A percentile compares a stretch with the other conserved stretches of the same genome.
Conservation (phyloP, 1,139 yeast species). For the Suhomyces choctaworum region DNA sequence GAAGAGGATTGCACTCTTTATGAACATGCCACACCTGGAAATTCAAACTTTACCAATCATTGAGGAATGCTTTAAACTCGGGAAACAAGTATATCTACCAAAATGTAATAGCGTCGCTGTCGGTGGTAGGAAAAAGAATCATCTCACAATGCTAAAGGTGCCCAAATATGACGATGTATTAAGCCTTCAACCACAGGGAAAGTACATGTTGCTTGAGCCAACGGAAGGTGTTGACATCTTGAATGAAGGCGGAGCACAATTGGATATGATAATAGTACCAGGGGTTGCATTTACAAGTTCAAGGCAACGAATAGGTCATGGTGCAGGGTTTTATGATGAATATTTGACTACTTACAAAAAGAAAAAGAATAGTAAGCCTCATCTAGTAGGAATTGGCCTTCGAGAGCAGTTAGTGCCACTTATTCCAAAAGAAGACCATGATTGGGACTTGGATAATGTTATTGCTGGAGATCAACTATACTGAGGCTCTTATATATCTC, state of each 20-base stretch:
- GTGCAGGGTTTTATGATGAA: conserved; percentile 90
- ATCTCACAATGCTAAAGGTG: conserved; percentile 60
- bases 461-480: conserved; percentile 37
- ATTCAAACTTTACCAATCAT: conserved; percentile 56
- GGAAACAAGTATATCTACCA: conserved; percentile 53
- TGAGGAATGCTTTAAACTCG: conserved; percentile 44
- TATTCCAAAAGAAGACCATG: conserved; percentile 72
- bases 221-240: conserved; percentile 36
- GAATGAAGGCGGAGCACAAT: conserved; percentile 32
- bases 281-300: conserved; percentile 72
- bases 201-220: conserved; percentile 72
- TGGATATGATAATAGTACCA: conserved; percentile 79
- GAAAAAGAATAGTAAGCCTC: conserved; percentile 36
- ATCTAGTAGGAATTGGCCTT: conserved; percentile 68
- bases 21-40: conserved; percentile 69
- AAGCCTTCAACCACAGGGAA: conserved; percentile 63
- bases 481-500: too few species aligned
- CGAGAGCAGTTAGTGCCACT: conserved; percentile 60
- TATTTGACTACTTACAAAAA: conserved; percentile 56
- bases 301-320: conserved; percentile 79
- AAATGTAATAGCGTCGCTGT: conserved; percentile 33
- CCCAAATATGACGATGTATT: conserved; percentile 41
- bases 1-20: conserved; percentile 55
- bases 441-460: conserved; percentile 62
- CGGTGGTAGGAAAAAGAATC: conserved; percentile 38